Evolutionary conservation across 306 rosid genomes (phyloP).

Genomic region (Gillenia trifoliata): DNA sequence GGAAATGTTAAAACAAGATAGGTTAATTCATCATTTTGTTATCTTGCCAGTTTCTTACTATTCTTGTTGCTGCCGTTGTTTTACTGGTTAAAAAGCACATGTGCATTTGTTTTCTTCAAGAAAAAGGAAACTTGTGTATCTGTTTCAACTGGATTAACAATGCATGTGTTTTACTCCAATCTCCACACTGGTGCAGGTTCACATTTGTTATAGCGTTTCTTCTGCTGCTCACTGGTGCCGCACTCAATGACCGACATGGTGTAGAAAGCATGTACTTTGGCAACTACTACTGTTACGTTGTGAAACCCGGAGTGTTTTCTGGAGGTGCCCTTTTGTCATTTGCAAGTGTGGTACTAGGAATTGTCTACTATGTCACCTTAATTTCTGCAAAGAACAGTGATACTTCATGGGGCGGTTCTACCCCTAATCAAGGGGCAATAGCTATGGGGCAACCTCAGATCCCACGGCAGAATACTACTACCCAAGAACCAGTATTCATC

Average conservation of each 20-base stretch:
- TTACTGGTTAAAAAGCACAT: neutral
- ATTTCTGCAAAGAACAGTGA: slow-evolving; percentile 33
- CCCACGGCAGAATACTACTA: slow-evolving; percentile 37
- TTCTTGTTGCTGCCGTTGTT: neutral
- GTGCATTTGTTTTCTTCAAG: neutral
- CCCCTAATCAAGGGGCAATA: slow-evolving; percentile 53
- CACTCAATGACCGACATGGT: slow-evolving; percentile 50
- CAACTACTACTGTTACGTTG: slow-evolving; percentile 64
- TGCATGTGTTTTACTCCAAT: neutral
- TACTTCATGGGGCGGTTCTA: slow-evolving; percentile 29
- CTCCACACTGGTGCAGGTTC: slow-evolving; percentile 46
- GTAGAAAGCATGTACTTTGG: slow-evolving; percentile 49
- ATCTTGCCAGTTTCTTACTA: neutral
- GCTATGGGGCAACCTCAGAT: slow-evolving; percentile 90
- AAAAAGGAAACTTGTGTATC: neutral
- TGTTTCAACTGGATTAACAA: neutral
- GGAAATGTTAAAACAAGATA: neutral
- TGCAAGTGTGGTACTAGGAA: slow-evolving; percentile 63
- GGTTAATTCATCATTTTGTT: neutral
- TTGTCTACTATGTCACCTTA: slow-evolving; percentile 47
- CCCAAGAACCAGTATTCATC: slow-evolving; percentile 72
- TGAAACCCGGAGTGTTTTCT: slow-evolving; percentile 74
- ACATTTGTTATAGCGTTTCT: slow-evolving; percentile 60
- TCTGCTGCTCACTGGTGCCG: slow-evolving; percentile 63
- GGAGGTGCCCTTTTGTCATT: slow-evolving; percentile 54